Evolutionary conservation across 1,139 yeast species (phyloP).

Genomic region (Blastobotrys illinoisensis): DNA sequence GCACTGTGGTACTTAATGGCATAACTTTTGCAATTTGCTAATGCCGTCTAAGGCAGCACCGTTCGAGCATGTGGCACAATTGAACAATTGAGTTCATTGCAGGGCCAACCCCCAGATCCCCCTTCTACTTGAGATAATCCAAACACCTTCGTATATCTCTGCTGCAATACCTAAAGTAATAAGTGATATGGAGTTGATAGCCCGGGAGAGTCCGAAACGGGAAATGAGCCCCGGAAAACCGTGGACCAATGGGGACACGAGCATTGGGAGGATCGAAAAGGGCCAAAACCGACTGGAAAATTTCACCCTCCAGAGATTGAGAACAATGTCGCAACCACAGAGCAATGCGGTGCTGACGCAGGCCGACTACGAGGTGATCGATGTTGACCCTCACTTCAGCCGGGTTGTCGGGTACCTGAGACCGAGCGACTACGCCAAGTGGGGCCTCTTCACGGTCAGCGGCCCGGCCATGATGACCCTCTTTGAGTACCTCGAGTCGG

Average conservation of each 20-base stretch:
- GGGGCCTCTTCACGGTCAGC: conserved; percentile 60
- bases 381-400: conserved; percentile 70
- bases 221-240: background rate
- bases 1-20: too few relatives aligned
- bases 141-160: too few relatives aligned
- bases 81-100: too few relatives aligned
- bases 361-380: conserved; percentile 47
- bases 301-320: background rate
- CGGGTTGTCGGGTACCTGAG: conserved; percentile 73
- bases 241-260: background rate
- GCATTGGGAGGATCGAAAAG: background rate
- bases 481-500: conserved; percentile 48
- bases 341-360: conserved; percentile 30
- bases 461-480: conserved; percentile 59
- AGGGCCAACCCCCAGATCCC: too few relatives aligned
- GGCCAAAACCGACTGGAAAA: background rate
- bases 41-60: too few relatives aligned
- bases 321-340: conserved; percentile 10
- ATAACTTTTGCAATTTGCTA: too few relatives aligned
- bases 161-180: too few relatives aligned
- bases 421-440: conserved; percentile 55
- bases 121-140: too few relatives aligned
- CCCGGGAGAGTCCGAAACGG: background rate
- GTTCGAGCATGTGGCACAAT: too few relatives aligned
- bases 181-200: too few relatives aligned